Percentiles rank a stretch among this genome's conserved stretches.
These are phyloP conservation scores for Eleusine indica DNA, from an alignment of 176 grass and related monocot genomes.

Conservation along the genomic window DNA sequence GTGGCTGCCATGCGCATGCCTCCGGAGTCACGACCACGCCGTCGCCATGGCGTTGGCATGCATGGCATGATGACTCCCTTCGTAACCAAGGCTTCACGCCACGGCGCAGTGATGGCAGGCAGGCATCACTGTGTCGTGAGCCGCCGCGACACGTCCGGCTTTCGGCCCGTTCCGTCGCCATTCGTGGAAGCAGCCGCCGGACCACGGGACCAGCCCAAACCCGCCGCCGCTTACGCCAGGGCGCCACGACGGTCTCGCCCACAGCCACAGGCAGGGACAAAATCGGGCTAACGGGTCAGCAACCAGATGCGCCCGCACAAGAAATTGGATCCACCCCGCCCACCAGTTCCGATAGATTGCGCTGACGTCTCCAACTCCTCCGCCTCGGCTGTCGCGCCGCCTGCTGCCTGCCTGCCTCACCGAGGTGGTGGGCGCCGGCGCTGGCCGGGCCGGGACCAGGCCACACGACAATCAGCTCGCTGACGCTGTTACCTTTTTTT, in stretches of 20 bases:
- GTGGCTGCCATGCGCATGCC: no score
- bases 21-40: no score
- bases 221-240: background rate
- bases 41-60: no score
- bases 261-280: background rate
- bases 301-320: background rate
- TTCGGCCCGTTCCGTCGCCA: background rate
- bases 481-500: background rate
- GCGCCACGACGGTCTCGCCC: background rate
- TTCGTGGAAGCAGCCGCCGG: background rate
- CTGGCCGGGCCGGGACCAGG: background rate
- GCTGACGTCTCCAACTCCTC: conserved; percentile 1
- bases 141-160: background rate
- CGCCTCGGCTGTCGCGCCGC: background rate
- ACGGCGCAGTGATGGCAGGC: background rate
- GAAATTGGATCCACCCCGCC: background rate
- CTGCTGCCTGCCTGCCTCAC: background rate
- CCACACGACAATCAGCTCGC: background rate
- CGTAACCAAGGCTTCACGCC: background rate
- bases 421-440: background rate
- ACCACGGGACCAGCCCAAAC: background rate
- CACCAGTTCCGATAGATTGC: background rate
- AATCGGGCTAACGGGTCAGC: background rate
- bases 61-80: background rate
- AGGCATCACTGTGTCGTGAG: background rate